Evolutionary conservation across 805 yeast genomes (phyloP), one percentile per base, ranked within the genome.

Genomic region (Kazachstania viticola): DNA sequence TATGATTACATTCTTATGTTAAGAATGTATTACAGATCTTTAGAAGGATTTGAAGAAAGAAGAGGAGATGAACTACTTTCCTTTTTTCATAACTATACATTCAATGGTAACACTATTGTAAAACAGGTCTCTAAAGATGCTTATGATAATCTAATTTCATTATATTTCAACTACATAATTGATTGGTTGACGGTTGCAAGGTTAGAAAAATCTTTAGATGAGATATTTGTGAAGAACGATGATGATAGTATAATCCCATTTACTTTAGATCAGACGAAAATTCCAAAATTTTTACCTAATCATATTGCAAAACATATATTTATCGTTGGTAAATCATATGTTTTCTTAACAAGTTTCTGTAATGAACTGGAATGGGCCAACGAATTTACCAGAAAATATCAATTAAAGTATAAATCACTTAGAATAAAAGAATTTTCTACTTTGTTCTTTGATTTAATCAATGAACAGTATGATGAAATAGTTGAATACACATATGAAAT

Each of bases 151-250:
- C 61, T 73, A 3, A 54, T 69, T 0, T 57, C 57, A 5, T 83
- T 94, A 1, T 83, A 82, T 49, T 65, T 65, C 33, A 72, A 69
- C 25, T 62, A 74, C 19, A 42, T 81, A 4, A 62, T 65, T 25
- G 62, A 64, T 27, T 88, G 96, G 96, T 49, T 84, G 2, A 51
- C 71, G 1, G 56, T 66, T 27, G 96, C 95, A 1, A 72, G 69
- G 31, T 48, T 84, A 12, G 55, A 62, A 3, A 73, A 71, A 34
- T 64, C 60, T 1, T 59, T 58, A 35, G 66, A 65, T 12, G 88
- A 78, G 40, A 84, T 84, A 45, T 87, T 82, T 44, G 70, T 69
- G 14, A 38, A 36, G 9, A 29, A 36, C 12, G 16, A n/a, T n/a
- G n/a, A n/a, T n/a, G n/a, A n/a, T n/a, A n/a, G n/a, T n/a, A n/a